phyloP scores from a whole-genome alignment of 768 basidiomycete genomes.

The Coprinellus micaceus region DNA sequence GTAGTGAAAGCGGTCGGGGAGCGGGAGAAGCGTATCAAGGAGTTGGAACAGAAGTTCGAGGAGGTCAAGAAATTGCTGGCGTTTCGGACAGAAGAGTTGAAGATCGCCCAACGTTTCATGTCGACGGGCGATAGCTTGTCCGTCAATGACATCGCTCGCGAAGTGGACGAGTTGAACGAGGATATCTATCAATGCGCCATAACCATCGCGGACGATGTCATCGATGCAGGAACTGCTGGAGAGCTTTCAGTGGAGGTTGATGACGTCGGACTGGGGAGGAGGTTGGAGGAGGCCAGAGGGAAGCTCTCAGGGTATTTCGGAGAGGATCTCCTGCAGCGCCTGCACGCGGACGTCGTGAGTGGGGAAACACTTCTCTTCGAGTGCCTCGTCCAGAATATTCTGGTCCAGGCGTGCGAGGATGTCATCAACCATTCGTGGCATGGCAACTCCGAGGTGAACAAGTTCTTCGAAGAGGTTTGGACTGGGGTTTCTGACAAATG shows the following conservation, averaged over 20 bases:
- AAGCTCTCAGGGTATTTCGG: neutral
- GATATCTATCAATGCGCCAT: constrained; percentile 47
- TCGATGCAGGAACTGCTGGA: neutral
- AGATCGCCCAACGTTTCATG: constrained; percentile 39
- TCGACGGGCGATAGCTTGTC: constrained; percentile 43
- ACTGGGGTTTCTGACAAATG: neutral
- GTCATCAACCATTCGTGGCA: neutral
- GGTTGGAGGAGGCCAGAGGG: too few relatives aligned
- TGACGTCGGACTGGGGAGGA: too few relatives aligned
- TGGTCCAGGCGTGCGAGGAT: neutral
- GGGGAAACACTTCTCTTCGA: neutral
- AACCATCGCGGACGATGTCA: constrained; percentile 35
- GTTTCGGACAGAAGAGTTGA: constrained; percentile 38
- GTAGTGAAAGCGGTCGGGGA: too few relatives aligned
- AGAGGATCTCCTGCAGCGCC: neutral
- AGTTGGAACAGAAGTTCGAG: too few relatives aligned
- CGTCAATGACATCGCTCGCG: constrained; percentile 37
- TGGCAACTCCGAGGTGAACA: neutral
- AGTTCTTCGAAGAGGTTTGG: neutral
- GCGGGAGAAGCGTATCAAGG: too few relatives aligned
- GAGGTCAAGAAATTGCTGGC: too few relatives aligned
- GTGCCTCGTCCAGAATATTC: neutral
- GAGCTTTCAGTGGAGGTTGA: too few relatives aligned
- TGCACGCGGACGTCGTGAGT: neutral
- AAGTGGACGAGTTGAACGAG: constrained; percentile 39